phyloP scores from a whole-genome alignment of 2,329 filamentous ascomycete species.

The Aspergillus sp. region DNA sequence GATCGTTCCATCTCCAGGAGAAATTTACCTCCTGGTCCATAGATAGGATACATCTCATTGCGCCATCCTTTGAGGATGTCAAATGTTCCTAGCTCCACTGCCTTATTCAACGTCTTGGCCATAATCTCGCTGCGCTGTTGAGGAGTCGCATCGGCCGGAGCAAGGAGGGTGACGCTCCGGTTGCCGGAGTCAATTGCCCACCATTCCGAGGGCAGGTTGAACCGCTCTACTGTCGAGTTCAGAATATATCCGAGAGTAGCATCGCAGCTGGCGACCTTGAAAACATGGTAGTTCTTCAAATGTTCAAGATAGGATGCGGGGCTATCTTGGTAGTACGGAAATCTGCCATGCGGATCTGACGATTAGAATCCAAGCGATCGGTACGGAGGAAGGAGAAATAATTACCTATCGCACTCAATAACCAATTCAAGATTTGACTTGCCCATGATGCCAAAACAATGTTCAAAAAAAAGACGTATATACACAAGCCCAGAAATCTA shows the following conservation, averaged over 20 bases:
- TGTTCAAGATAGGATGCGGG: conserved; percentile 58
- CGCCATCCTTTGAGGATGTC: conserved; percentile 76
- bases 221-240: conserved; percentile 47
- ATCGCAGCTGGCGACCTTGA: conserved; percentile 68
- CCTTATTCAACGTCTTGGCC: conserved; percentile 62
- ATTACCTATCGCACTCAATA: conserved; percentile 58
- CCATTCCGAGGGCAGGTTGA: conserved; percentile 55
- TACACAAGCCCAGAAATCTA: neutral
- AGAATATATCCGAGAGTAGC: conserved; percentile 64
- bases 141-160: conserved; percentile 59
- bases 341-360: conserved; percentile 54
- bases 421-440: conserved; percentile 58
- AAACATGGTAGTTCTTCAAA: conserved; percentile 58
- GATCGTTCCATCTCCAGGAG: conserved; percentile 77
- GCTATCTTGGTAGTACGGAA: conserved; percentile 71
- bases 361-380: conserved; percentile 12
- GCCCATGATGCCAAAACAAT: conserved; percentile 25
- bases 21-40: conserved; percentile 58
- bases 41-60: conserved; percentile 78
- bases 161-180: conserved; percentile 64
- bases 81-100: conserved; percentile 72
- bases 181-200: conserved; percentile 61
- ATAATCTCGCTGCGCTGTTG: conserved; percentile 62
- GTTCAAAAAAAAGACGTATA: neutral
- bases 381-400: neutral